Percentiles rank a stretch among this genome's conserved stretches.
Conservation (phyloP, 1,139 yeast genomes). For the Taphrina communis region DNA sequence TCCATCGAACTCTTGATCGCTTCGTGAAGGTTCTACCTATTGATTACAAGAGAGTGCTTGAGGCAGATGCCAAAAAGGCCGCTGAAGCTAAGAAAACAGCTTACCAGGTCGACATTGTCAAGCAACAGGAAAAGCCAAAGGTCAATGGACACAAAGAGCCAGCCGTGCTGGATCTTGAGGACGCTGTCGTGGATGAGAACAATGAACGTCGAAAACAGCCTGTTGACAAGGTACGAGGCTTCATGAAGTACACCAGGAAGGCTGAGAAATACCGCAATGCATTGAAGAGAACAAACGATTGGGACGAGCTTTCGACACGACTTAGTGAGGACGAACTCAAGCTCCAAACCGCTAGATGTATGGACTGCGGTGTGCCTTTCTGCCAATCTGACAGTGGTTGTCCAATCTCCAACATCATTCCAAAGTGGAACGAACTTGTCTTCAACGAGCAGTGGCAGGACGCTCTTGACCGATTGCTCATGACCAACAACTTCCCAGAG, state of each 20-base stretch:
- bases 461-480: slow-evolving; percentile 86
- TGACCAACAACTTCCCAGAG: slow-evolving; percentile 98
- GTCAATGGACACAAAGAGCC: slow-evolving; percentile 84
- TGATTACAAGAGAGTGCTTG: slow-evolving; percentile 89
- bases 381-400: slow-evolving; percentile 98
- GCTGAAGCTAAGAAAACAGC: slow-evolving; percentile 65
- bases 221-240: slow-evolving; percentile 81
- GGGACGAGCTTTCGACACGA: slow-evolving; percentile 88
- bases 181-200: slow-evolving; percentile 73
- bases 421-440: slow-evolving; percentile 96
- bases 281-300: slow-evolving; percentile 77
- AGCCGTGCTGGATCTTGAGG: slow-evolving; percentile 85
- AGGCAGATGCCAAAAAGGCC: slow-evolving; percentile 71
- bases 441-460: slow-evolving; percentile 95
- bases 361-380: slow-evolving; percentile 99
- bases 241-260: slow-evolving; percentile 90
- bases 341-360: slow-evolving; percentile 96
- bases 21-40: slow-evolving; percentile 92
- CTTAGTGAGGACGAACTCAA: slow-evolving; percentile 84
- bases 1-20: slow-evolving; percentile 84
- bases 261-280: slow-evolving; percentile 85
- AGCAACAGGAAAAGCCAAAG: slow-evolving; percentile 52
- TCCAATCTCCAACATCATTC: slow-evolving; percentile 95
- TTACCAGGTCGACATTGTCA: slow-evolving; percentile 43
- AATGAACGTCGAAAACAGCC: slow-evolving; percentile 68